phyloP scores from a whole-genome alignment of 495 filamentous ascomycete genomes.

The Xylaria venustula region DNA sequence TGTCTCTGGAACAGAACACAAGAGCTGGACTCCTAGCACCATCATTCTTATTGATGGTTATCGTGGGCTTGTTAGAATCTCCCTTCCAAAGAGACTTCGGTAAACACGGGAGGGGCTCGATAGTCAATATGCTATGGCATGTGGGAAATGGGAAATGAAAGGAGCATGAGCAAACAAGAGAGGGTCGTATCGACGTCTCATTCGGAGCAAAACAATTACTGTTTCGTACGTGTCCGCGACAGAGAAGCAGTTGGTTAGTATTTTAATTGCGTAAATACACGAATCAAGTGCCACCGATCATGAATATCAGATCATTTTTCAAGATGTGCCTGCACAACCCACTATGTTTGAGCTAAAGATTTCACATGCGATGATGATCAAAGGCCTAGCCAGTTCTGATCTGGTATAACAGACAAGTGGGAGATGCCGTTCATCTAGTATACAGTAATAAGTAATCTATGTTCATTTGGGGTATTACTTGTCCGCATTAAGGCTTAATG shows the following conservation, averaged over 20 bases:
- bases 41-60: background rate
- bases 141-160: constrained; percentile 12
- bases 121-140: background rate
- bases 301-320: constrained; percentile 10
- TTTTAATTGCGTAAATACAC: constrained; percentile 5
- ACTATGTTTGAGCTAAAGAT: constrained; percentile 1
- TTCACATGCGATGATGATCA: background rate
- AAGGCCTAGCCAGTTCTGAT: background rate
- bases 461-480: constrained; percentile 3
- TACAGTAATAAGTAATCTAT: background rate
- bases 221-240: constrained; percentile 4
- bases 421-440: background rate
- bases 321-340: background rate
- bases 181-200: constrained; percentile 6
- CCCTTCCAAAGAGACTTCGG: background rate
- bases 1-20: background rate
- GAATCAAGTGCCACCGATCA: background rate
- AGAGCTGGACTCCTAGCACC: background rate
- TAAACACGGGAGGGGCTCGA: background rate
- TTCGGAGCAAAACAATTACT: constrained; percentile 9
- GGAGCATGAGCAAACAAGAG: constrained; percentile 9
- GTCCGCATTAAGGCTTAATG: background rate
- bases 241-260: background rate
- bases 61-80: background rate
- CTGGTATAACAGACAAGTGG: background rate